Base-by-base conservation (phyloP, 164 flowering plant species). In the Vitis rupestris region DNA sequence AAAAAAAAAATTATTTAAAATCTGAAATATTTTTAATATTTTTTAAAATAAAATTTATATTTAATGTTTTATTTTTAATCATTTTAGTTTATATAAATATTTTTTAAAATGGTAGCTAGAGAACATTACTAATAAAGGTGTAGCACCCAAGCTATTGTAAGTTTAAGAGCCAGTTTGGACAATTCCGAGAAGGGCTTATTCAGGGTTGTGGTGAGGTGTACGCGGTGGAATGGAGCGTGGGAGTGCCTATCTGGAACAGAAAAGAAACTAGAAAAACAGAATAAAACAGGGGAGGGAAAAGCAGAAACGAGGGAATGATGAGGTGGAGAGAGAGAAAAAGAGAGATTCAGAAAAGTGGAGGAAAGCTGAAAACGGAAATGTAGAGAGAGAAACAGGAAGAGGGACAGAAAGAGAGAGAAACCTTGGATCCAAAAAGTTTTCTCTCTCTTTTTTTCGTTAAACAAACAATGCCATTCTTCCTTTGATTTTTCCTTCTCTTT, bases 351-450 rank as follows among this genome's bases (percentile, higher is more conserved):
- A 53, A 53, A 53, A 53, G 56, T 13, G n/a, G 56, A 13, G 56
- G 68, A 63, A 60, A 75, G 71, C 67, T 31, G 14, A 14, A 47
- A 70, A 47, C 60, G 50, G 51, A 49, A 66, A 50, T 61, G 29
- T 30, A 55, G 60, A 30, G 52, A 63, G 51, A 63, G 13, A 63
- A 37, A 65, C 19, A 31, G 11, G 68, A 50, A 12, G 50, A 30
- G 59, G 55, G 66, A 62, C 37, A 61, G 55, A 27, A 49, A 51
- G 52, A 50, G 19, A 11, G n/a, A 23, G 11, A 66, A 67, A 52
- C 72, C 60, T 72, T 79, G 74, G 82, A 75, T 75, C 79, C 79
- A 66, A 73, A 69, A 66, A 66, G 68, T 61, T 70, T 11, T 7
- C 50, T 64, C 67, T 70, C 59, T 61, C 12, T 51, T 59, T 74